A percentile compares a stretch with the other conserved stretches of the same genome.
phyloP scores from a whole-genome alignment of 352 stramenopile species.

The Globisporangium acanthophoron region DNA sequence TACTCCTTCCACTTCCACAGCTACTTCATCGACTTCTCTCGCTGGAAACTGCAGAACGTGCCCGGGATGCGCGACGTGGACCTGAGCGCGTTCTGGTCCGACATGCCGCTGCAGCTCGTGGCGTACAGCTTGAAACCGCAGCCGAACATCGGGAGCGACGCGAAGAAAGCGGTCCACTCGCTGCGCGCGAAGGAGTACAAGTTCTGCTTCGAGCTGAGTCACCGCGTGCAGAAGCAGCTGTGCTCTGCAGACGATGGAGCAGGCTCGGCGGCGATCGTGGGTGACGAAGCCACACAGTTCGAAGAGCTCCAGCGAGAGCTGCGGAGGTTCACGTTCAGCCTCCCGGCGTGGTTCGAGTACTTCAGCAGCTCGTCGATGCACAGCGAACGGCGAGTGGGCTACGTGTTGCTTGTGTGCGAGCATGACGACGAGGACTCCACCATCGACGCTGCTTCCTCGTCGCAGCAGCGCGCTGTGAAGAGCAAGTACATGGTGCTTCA shows the following conservation, averaged over 20 bases:
- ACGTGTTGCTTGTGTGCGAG: slow-evolving; percentile 33
- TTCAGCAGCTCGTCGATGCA: slow-evolving; percentile 29
- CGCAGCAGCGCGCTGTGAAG: background rate
- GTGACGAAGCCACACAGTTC: slow-evolving; percentile 11
- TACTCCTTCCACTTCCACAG: slow-evolving; percentile 76
- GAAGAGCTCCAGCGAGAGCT: slow-evolving; percentile 24
- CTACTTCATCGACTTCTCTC: slow-evolving; percentile 61
- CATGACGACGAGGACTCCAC: background rate
- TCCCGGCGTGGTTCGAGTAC: slow-evolving; percentile 56
- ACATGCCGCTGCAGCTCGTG: slow-evolving; percentile 56
- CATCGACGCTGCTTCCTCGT: too few species aligned
- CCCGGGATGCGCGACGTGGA: slow-evolving; percentile 40
- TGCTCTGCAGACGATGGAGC: background rate
- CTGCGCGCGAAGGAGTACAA: slow-evolving; percentile 42
- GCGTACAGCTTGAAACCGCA: slow-evolving; percentile 40
- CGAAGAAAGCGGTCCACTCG: slow-evolving; percentile 26
- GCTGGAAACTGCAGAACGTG: slow-evolving; percentile 47
- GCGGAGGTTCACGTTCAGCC: slow-evolving; percentile 23
- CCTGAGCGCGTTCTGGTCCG: slow-evolving; percentile 44
- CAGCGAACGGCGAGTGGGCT: slow-evolving; percentile 40
- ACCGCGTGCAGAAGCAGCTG: slow-evolving; percentile 16
- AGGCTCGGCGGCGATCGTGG: background rate
- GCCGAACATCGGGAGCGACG: slow-evolving; percentile 10
- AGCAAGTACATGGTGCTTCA: slow-evolving; percentile 32
- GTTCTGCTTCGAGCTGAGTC: slow-evolving; percentile 48